Evolutionary conservation across 306 rosid genomes (phyloP).

Genomic region (Rubus parviflorus): DNA sequence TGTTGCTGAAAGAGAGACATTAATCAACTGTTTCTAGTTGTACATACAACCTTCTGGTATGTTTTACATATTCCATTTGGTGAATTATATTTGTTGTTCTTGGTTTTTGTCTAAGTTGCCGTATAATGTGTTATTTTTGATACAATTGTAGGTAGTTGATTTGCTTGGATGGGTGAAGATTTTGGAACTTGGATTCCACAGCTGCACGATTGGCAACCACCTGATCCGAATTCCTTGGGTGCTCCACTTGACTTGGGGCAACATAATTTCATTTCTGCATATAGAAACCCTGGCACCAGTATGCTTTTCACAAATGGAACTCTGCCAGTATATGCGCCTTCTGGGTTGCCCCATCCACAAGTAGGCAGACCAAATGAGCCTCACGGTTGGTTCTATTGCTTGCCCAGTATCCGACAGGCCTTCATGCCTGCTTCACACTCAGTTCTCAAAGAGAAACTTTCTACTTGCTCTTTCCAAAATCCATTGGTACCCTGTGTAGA

Average conservation of each 20-base stretch:
- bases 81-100: background rate
- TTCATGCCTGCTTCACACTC: conserved; percentile 40
- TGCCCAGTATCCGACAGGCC: conserved; percentile 58
- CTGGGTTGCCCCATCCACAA: conserved; percentile 45
- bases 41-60: conserved; percentile 65
- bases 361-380: conserved; percentile 54
- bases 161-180: conserved; percentile 76
- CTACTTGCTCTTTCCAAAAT: conserved; percentile 24
- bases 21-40: conserved; percentile 50
- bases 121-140: conserved; percentile 12
- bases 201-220: conserved; percentile 57
- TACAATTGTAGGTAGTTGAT: conserved; percentile 52
- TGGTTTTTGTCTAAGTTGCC: background rate
- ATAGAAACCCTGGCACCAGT: conserved; percentile 36
- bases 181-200: conserved; percentile 50
- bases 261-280: conserved; percentile 41
- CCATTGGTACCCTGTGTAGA: conserved; percentile 27
- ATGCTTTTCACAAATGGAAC: conserved; percentile 38
- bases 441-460: conserved; percentile 32
- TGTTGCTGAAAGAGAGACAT: conserved; percentile 52
- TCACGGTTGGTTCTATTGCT: conserved; percentile 68
- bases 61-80: background rate
- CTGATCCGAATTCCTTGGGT: conserved; percentile 40
- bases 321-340: conserved; percentile 36
- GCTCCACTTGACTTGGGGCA: conserved; percentile 47